phyloP scores from a whole-genome alignment of 352 stramenopile genomes.

The Globisporangium recalcitrans region DNA sequence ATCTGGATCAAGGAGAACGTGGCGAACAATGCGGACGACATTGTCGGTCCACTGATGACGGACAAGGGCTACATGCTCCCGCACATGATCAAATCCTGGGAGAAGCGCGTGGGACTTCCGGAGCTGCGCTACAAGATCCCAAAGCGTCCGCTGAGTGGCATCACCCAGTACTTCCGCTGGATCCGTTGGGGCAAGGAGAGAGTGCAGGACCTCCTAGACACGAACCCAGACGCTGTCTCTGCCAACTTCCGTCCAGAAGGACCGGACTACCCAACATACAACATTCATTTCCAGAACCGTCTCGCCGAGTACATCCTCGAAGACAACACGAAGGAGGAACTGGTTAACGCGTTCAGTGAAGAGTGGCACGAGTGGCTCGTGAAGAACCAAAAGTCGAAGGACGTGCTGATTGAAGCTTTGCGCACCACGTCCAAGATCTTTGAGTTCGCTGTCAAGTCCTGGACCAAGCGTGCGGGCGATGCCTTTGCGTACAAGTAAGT shows the following conservation, averaged over 20 bases:
- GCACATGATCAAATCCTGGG: conserved; percentile 65
- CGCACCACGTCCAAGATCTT: conserved; percentile 32
- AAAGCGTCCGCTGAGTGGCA: conserved; percentile 36
- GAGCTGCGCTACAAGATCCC: conserved; percentile 52
- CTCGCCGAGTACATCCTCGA: conserved; percentile 43
- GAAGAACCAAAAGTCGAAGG: conserved; percentile 37
- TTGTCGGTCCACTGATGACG: conserved; percentile 41
- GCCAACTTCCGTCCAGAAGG: conserved; percentile 32
- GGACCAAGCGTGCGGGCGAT: conserved; percentile 40
- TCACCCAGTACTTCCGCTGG: conserved; percentile 69
- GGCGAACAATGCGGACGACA: conserved; percentile 31
- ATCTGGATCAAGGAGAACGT: conserved; percentile 49
- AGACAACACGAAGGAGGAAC: conserved; percentile 36
- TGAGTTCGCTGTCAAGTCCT: conserved; percentile 38
- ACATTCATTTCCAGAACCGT: conserved; percentile 51
- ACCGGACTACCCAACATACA: conserved; percentile 49
- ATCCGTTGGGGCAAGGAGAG: conserved; percentile 66
- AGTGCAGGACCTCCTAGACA: conserved; percentile 43
- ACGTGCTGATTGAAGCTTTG: conserved; percentile 48
- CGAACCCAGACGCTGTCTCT: conserved; percentile 27
- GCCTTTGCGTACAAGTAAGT: conserved; percentile 40
- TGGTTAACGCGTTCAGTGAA: conserved; percentile 26
- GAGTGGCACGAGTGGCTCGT: conserved; percentile 52
- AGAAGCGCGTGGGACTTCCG: conserved; percentile 31
- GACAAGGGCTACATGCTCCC: conserved; percentile 58